Percentiles rank a stretch among this genome's conserved stretches.
Conservation (phyloP, 148 eudicot genomes). For the Hydrangea macrophylla region DNA sequence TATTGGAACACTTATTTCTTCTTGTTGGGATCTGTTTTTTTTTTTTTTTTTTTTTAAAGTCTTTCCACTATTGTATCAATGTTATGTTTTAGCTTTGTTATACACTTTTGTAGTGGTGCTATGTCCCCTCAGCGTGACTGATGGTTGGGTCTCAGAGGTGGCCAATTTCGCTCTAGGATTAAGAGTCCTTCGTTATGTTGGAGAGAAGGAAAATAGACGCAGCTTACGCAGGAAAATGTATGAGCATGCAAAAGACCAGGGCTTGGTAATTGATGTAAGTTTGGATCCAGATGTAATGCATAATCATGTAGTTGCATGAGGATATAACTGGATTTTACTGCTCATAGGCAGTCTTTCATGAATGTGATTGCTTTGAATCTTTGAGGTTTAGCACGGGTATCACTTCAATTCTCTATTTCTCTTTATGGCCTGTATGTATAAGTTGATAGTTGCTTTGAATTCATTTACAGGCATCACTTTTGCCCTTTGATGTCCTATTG, state of each 20-base stretch:
- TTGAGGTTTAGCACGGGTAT: neutral
- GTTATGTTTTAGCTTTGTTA: conserved; percentile 3
- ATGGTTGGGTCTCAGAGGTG: conserved; percentile 88
- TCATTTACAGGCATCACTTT: conserved; percentile 38
- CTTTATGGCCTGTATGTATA: conserved; percentile 1
- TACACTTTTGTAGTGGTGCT: conserved; percentile 66
- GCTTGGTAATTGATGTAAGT: conserved; percentile 56
- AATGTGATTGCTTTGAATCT: conserved; percentile 9
- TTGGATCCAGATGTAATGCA: conserved; percentile 5
- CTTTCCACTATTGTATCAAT: neutral
- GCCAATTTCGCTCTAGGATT: conserved; percentile 68
- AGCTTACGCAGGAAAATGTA: conserved; percentile 52
- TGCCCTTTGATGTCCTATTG: conserved; percentile 82
- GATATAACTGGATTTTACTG: neutral
- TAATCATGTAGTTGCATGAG: neutral
- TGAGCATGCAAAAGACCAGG: conserved; percentile 45
- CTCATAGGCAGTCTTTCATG: neutral
- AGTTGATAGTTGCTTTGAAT: conserved; percentile 11
- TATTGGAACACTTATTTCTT: conserved; percentile 5
- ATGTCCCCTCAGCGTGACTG: conserved; percentile 92
- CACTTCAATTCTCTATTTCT: neutral
- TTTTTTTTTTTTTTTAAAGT: too few species aligned
- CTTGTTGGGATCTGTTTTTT: conserved; percentile 11
- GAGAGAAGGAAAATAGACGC: conserved; percentile 77
- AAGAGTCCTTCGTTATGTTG: conserved; percentile 62